A percentile compares a stretch with the other conserved stretches of the same genome.
Evolutionary conservation across 169 alveolate species (phyloP).

Genomic region (Babesia gibsoni): DNA sequence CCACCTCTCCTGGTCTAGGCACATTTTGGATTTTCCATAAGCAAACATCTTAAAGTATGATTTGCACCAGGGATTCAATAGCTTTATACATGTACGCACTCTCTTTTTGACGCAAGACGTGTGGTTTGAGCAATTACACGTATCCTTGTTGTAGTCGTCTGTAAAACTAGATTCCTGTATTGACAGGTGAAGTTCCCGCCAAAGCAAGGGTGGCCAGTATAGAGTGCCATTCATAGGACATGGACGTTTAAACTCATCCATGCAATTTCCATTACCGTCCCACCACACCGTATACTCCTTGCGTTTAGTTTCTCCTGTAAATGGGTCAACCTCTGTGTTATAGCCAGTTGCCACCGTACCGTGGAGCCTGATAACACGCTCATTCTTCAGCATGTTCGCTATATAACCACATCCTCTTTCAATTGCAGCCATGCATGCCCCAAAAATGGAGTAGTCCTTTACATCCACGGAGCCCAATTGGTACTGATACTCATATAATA

Average conservation of each 20-base stretch:
- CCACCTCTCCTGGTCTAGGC: constrained; percentile 55
- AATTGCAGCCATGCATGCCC: background rate
- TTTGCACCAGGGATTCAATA: constrained; percentile 57
- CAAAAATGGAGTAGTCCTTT: constrained; percentile 24
- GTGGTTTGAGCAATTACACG: background rate
- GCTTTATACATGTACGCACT: constrained; percentile 11
- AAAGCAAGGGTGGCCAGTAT: constrained; percentile 56
- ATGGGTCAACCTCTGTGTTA: constrained; percentile 2
- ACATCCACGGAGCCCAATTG: constrained; percentile 31
- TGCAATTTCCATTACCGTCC: constrained; percentile 19
- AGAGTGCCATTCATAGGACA: background rate
- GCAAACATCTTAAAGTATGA: constrained; percentile 17
- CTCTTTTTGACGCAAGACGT: constrained; percentile 5
- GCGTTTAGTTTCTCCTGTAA: background rate
- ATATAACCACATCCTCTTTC: constrained; percentile 15
- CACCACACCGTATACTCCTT: background rate
- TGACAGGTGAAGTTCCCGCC: constrained; percentile 27
- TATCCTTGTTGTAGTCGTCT: background rate
- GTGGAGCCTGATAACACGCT: constrained; percentile 10
- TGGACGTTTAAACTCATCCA: constrained; percentile 1
- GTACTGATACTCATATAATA: constrained; percentile 56
- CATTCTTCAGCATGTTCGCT: constrained; percentile 5
- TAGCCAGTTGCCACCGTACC: constrained; percentile 34
- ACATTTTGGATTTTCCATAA: background rate
- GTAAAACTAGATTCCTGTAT: constrained; percentile 1